Percentiles rank a stretch among this genome's conserved stretches.
phyloP scores from a whole-genome alignment of 441 rosid species.

The Adansonia rubrostipa region DNA sequence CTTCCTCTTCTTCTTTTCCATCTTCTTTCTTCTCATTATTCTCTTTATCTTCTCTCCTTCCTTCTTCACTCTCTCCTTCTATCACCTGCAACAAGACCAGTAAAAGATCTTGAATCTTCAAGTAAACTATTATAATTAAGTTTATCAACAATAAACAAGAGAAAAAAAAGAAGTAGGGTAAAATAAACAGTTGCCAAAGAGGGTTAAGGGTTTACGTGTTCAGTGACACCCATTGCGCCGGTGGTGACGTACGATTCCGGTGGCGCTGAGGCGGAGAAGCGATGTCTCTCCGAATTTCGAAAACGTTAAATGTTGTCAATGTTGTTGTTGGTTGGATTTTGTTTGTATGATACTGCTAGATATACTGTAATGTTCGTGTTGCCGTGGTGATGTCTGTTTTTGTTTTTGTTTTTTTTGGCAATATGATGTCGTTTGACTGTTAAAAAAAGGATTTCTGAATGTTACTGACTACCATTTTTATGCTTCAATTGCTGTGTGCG shows the following conservation, averaged over 20 bases:
- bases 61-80: conserved; percentile 47
- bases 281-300: not conserved
- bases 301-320: not conserved
- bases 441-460: not conserved
- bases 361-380: conserved; percentile 31
- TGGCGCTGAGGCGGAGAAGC: conserved; percentile 31
- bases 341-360: conserved; percentile 15
- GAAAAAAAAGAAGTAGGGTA: not conserved
- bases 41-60: conserved; percentile 23
- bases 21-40: conserved; percentile 24
- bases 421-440: not conserved
- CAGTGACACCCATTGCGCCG: conserved; percentile 52
- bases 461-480: not conserved
- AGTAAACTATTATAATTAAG: not conserved
- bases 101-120: not conserved
- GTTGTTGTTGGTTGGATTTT: conserved; percentile 17
- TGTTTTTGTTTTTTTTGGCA: conserved; percentile 13
- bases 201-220: conserved; percentile 46
- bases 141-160: not conserved
- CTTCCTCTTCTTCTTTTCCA: conserved; percentile 28
- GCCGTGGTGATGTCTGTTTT: not conserved
- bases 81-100: conserved; percentile 43
- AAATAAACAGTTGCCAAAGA: not conserved
- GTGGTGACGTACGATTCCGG: conserved; percentile 40
- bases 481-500: conserved; percentile 6